Base-by-base conservation (phyloP, 345 rosid species). In the Syzygium grande region DNA sequence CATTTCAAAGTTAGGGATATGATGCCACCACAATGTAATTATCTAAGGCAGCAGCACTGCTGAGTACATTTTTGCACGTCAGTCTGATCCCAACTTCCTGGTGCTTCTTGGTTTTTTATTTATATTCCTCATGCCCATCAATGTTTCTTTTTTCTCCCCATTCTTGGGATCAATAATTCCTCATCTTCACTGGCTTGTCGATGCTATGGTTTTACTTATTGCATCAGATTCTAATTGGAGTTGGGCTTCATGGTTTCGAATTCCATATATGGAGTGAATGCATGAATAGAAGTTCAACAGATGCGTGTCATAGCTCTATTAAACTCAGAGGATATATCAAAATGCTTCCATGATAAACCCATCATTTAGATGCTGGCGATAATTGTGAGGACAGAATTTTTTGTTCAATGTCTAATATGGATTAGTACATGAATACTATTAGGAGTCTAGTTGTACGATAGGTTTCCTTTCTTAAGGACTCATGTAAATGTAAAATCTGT, bases 61-160 rank as follows among this genome's bases (percentile, higher is more conserved):
- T 93, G 96, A 95, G 83, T 89, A 53, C 54, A 84, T 46, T 19
- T 92, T 93, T 94, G 95, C 96, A 93, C 91, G 93, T 93, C 95
- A 93, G 96, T 95, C 93, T 91, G 95, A 92, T 92, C 95, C 90
- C 85, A 84, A 56, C n/a, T 65, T 87, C 54, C 85, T 43, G 29
- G 27, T 54, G 41, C n/a, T 85, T 51, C 4, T 41, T 12, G 17
- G 86, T 41, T 52, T n/a, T 85, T n/a, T 54, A 29, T 85, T n/a
- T n/a, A 30, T 11, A 4, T 0, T 10, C 11, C 25, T 85, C n/a
- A 17, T 54, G 27, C 63, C 29, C 56, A 85, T 54, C 11, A 23
- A 14, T 80, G 84, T 27, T 86, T n/a, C 25, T 34, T 84, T 53
- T 51, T 41, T 52, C 80, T 34, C 49, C 2, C 3, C 21, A 49